A percentile compares a stretch with the other conserved stretches of the same genome.
Evolutionary conservation across 176 grass and related monocot genomes (phyloP).

Genomic region (Themeda triandra): DNA sequence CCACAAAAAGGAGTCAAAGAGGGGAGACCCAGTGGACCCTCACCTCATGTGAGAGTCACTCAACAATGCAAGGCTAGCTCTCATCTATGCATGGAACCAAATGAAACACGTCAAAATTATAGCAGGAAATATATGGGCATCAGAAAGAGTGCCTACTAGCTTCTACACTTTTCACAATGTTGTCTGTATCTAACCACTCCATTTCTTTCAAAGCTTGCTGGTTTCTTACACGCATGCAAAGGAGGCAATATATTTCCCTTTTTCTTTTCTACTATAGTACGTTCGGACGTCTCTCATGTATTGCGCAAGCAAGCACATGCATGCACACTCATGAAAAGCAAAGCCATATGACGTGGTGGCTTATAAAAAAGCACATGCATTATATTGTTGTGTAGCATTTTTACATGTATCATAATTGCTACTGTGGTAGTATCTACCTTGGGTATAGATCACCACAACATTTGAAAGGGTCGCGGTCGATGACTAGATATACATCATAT

Average conservation of each 20-base stretch:
- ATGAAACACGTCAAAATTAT: conserved; percentile 24
- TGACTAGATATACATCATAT: too few relatives aligned
- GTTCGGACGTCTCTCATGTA: neutral
- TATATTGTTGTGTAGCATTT: conserved; percentile 46
- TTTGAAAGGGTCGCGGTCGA: conserved; percentile 23
- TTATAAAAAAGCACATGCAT: neutral
- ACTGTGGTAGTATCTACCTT: conserved; percentile 48
- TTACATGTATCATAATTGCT: conserved; percentile 48
- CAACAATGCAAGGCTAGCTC: neutral
- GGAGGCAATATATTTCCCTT: neutral
- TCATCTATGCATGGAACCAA: conserved; percentile 29
- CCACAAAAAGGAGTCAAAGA: conserved; percentile 70
- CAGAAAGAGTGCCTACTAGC: conserved; percentile 45
- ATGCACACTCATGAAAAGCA: conserved; percentile 31
- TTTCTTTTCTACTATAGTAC: neutral
- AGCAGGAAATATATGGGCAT: conserved; percentile 29
- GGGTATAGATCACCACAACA: neutral
- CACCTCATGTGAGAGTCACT: conserved; percentile 79
- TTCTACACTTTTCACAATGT: conserved; percentile 34
- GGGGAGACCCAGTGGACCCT: conserved; percentile 43
- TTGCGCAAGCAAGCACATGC: conserved; percentile 52
- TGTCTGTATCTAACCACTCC: conserved; percentile 51
- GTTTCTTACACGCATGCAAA: conserved; percentile 16
- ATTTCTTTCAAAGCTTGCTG: conserved; percentile 12
- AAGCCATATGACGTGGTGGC: neutral